Base-by-base conservation (phyloP, 768 basidiomycete genomes). In the Austroboletus eburneus region DNA sequence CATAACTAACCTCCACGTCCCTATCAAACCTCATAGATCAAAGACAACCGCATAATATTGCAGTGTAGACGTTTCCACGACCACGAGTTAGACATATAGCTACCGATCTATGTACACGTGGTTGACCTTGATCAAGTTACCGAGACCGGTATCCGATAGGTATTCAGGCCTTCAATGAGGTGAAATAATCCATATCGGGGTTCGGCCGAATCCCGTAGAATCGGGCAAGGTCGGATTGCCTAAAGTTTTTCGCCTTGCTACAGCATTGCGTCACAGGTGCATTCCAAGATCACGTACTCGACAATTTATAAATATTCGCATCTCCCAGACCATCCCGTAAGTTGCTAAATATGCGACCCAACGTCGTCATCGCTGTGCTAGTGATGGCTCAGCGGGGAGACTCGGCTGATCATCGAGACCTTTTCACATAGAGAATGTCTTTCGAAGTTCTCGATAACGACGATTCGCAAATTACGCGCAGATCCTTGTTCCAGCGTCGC, bases 121-220 rank as follows among this genome's bases (percentile, higher is more conserved):
- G n/a, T n/a, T n/a, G n/a, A n/a, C n/a, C n/a, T n/a, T n/a, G n/a
- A n/a, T 40, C 45, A 58, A 47, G 51, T 43, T 30, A 50, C 52
- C 50, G 55, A 13, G 22, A 21, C 4, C 9, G 18, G 17, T 36
- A 5, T 5, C 27, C 7, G 27, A 27, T 27, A 12, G 12, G n/a
- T 4, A 12, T 27, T 23, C 29, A 24, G 40, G 36, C 33, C 34
- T 32, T 54, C 43, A 34, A 27, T n/a, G n/a, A 27, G 32, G 25
- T 45, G 29, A 39, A 34, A 37, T 46, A 45, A 51, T 37, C 16
- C 21, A 7, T 16, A 17, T 45, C 33, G 12, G n/a, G 10, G 4
- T 35, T 54, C 47, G 56, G 48, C 56, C 48, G 56, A 46, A 30
- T 9, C 25, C 24, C 22, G 5, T 13, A 6, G 10, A 45, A 9